A percentile compares a stretch with the other conserved stretches of the same genome.
These are phyloP conservation scores for Pythium pyrilobum DNA, from an alignment of 352 stramenopile species.

Conservation along the genomic window DNA sequence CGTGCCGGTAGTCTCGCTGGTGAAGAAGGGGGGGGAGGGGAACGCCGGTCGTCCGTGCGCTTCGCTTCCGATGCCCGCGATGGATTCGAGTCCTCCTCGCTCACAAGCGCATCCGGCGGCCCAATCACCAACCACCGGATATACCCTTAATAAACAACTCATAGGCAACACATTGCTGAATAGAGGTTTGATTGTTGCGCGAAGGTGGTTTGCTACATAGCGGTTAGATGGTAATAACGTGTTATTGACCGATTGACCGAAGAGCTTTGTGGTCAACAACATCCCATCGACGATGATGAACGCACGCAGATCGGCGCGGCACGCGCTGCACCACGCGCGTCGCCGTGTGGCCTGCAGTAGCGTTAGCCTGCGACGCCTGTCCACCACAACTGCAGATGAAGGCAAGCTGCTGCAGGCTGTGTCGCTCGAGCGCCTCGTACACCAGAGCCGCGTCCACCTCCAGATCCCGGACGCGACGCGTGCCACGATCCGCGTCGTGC, in stretches of 20 bases:
- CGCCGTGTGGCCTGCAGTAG: neutral
- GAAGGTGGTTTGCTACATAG: slow-evolving; percentile 7
- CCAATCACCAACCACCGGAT: slow-evolving; percentile 21
- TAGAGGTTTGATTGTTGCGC: neutral
- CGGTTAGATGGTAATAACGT: neutral
- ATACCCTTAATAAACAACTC: slow-evolving; percentile 10
- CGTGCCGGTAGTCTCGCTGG: neutral
- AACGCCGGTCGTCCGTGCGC: neutral
- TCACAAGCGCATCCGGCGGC: neutral
- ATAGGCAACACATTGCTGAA: neutral
- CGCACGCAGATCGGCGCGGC: neutral
- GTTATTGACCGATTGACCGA: neutral
- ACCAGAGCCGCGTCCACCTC: slow-evolving; percentile 39
- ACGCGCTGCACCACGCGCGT: neutral
- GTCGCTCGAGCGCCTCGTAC: slow-evolving; percentile 31
- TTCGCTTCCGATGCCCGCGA: slow-evolving; percentile 1
- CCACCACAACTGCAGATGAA: neutral
- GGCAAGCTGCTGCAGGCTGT: slow-evolving; percentile 16
- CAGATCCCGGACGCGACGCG: slow-evolving; percentile 26
- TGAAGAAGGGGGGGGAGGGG: too few relatives aligned
- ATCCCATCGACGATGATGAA: slow-evolving; percentile 4
- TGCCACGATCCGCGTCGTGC: slow-evolving; percentile 40
- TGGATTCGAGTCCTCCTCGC: slow-evolving; percentile 9
- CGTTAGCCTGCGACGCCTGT: neutral
- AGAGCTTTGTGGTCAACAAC: neutral